Evolutionary conservation across 2,329 filamentous ascomycete species (phyloP).

Genomic region (Massarina eburnea): DNA sequence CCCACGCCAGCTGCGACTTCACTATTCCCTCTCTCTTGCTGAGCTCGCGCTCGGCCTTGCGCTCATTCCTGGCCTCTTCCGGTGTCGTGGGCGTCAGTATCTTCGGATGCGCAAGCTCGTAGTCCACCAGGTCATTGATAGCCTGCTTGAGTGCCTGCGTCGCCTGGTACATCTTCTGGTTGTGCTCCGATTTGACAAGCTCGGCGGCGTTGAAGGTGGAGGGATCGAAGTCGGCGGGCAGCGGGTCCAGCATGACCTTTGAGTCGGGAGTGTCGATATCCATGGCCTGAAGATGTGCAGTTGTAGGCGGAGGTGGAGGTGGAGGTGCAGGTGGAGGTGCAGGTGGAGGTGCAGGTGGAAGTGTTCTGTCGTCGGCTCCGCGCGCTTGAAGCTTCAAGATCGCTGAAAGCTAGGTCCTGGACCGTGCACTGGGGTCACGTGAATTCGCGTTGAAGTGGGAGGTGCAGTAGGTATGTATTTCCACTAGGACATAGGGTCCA

Average conservation of each 20-base stretch:
- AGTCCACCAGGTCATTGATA: slow-evolving; percentile 36
- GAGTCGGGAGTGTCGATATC: too few relatives aligned
- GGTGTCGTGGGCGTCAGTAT: slow-evolving; percentile 16
- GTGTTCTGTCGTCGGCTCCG: too few relatives aligned
- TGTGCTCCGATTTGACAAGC: slow-evolving; percentile 34
- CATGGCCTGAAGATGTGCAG: too few relatives aligned
- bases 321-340: too few relatives aligned
- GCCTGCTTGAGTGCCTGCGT: slow-evolving; percentile 35
- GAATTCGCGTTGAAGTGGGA: too few relatives aligned
- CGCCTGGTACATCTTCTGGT: slow-evolving; percentile 31
- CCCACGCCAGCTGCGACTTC: slow-evolving; percentile 61
- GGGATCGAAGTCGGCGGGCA: slow-evolving; percentile 10
- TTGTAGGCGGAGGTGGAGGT: too few relatives aligned
- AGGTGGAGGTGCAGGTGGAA: too few relatives aligned
- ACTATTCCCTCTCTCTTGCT: slow-evolving; percentile 67
- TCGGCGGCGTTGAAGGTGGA: slow-evolving; percentile 25
- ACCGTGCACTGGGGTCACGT: too few relatives aligned
- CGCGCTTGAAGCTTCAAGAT: too few relatives aligned
- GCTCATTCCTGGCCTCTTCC: slow-evolving; percentile 28
- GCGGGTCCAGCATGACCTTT: not conserved
- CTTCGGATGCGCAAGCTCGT: slow-evolving; percentile 24
- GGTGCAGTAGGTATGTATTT: too few relatives aligned
- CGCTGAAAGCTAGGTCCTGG: too few relatives aligned
- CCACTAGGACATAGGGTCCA: too few relatives aligned
- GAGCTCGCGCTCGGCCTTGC: slow-evolving; percentile 25